Base-by-base conservation (phyloP, 768 basidiomycete genomes). In the Boletus sp. region DNA sequence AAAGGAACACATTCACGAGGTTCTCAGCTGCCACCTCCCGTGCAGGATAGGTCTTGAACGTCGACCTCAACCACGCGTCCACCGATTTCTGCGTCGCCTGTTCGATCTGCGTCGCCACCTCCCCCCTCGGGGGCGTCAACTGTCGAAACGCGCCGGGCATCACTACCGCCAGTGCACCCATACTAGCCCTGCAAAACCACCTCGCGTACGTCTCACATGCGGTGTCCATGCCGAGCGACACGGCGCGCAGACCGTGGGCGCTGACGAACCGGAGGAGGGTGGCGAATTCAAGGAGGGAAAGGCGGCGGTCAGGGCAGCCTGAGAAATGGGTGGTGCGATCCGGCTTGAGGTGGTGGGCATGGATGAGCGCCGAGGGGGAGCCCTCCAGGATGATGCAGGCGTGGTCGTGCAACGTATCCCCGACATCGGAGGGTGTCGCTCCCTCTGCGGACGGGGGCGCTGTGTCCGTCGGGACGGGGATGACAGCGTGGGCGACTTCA, bases 141-240 rank as follows among this genome's bases (percentile, higher is more conserved):
- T 40, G 42, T 9, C 44, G 37, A 42, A 35, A 41, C 2, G 47
- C 30, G 0, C 46, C 40, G 1, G 35, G 51, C 40, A 58, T 53
- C 4, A 58, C 41, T 7, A 2, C 7, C 5, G 48, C 27, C 21
- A 54, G 38, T 7, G 41, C 47, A 14, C 19, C 21, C 35, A 58
- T 4, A 9, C 39, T 43, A 11, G 58, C 52, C 21, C 56, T 47
- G 19, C 48, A 41, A 17, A 59, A 60, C 58, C 57, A 60, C 17
- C 32, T 45, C 7, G 58, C 42, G 25, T 58, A 59, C 11, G 58
- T 50, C 32, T 57, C 57, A 29, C 58, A 60, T 9, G 44, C 55
- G 0, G 57, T 52, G 14, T 60, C 52, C 30, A 54, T 19, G 1
- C 52, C 51, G 9, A 54, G 46, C 5, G 58, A 59, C 6, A 59